Evolutionary conservation across 805 yeast species (phyloP), one percentile per base, ranked within the genome.

Genomic region (Ogataea zsoltii): DNA sequence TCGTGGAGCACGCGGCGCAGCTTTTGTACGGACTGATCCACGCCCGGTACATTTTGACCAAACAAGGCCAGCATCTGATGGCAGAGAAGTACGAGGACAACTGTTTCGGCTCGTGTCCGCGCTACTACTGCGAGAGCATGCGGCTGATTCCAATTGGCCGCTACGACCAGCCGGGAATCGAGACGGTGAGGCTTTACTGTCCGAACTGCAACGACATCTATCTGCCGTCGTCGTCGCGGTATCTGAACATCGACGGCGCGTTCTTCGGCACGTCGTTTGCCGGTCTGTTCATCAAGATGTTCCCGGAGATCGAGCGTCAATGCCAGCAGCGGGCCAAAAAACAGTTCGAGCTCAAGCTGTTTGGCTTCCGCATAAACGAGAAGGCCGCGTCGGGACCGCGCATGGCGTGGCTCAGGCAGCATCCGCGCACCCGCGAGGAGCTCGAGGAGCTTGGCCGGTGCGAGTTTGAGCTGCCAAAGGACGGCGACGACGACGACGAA

Each of bases 221-320:
- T 66, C 68, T 89, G 41, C 98, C 98, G 1, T 81, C 85, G 45
- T 83, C 90, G 45, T 82, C 91, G n/a, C 75, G 96, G 50, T 91
- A 88, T 66, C 70, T 87, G 46, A 88, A 88, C 60, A 80, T 94
- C 34, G 99, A 94, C 66, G 99, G 99, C 4, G 97, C 98, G 1
- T 94, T 85, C 60, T 94, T 95, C 71, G 98, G 99, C 4, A 89
- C 98, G 0, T 83, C 95, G 29, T 94, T 94, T 69, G 94, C 97
- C 1, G 97, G 97, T 2, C 76, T 94, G 55, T 86, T 94, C 58
- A 80, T 94, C 49, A 87, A 90, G 62, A 85, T 88, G 77, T 90
- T 85, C 69, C 89, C 94, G n/a, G 97, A 89, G 53, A 79, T 90
- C 41, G 96, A 86, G 61, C 79, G 80, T 56, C 89, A 86, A 58